A percentile compares a stretch with the other conserved stretches of the same genome.
phyloP scores from a whole-genome alignment of 2,329 filamentous ascomycete species.

The Fusarium pininemorale region DNA sequence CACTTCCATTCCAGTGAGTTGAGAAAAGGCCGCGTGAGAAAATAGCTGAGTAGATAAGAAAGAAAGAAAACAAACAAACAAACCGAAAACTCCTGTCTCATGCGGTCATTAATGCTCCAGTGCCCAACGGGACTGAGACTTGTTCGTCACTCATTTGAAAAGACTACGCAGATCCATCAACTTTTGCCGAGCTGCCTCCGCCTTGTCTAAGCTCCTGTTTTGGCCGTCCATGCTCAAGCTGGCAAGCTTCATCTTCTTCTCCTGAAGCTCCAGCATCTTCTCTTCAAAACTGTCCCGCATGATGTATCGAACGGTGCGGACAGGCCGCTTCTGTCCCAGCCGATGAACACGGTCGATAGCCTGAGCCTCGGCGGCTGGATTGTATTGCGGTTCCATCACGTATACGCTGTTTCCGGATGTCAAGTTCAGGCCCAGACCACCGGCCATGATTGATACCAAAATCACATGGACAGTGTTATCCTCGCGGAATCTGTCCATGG shows the following conservation, averaged over 20 bases:
- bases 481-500: conserved; percentile 81
- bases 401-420: conserved; percentile 88
- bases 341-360: conserved; percentile 93
- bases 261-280: conserved; percentile 88
- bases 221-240: conserved; percentile 82
- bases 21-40: conserved; percentile 33
- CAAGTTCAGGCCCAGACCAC: conserved; percentile 90
- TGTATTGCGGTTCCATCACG: conserved; percentile 98
- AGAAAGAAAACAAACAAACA: neutral
- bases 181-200: conserved; percentile 67
- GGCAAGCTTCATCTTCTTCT: conserved; percentile 91
- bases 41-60: conserved; percentile 42
- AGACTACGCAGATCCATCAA: conserved; percentile 67
- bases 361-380: conserved; percentile 93
- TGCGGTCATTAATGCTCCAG: conserved; percentile 28
- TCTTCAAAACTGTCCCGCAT: conserved; percentile 94
- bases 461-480: conserved; percentile 79
- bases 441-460: conserved; percentile 90
- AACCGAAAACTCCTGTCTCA: conserved; percentile 36
- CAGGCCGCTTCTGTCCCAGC: conserved; percentile 87
- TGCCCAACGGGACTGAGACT: conserved; percentile 10
- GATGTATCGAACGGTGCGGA: conserved; percentile 87
- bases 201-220: conserved; percentile 62
- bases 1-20: conserved; percentile 25
- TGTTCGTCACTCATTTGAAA: conserved; percentile 56